Conservation (phyloP, 371 early-diverging fungal species). For the Mortierella sp. region DNA sequence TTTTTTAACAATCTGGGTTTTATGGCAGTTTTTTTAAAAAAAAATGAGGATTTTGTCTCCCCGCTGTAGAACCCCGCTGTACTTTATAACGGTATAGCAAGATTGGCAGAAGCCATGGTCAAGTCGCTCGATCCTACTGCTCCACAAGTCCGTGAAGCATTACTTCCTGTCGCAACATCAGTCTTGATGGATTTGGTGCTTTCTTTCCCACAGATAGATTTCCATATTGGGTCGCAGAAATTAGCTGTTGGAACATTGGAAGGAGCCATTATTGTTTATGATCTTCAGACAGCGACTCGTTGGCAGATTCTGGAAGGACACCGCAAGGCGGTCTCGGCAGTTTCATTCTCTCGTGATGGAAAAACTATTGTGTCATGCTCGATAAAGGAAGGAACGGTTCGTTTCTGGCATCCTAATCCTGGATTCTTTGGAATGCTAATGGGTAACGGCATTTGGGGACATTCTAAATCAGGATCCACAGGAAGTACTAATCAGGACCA, state of each 20-base stretch:
- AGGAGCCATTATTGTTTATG: conserved; percentile 84
- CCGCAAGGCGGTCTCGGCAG: conserved; percentile 71
- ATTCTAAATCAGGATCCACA: conserved; percentile 9
- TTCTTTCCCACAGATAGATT: conserved; percentile 81
- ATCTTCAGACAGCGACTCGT: conserved; percentile 88
- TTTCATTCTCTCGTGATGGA: conserved; percentile 86
- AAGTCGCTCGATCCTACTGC: conserved; percentile 88
- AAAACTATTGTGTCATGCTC: conserved; percentile 84
- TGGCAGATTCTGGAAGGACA: conserved; percentile 76
- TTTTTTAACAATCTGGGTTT: too few relatives aligned
- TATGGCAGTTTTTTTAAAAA: neutral
- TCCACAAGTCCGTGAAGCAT: conserved; percentile 78
- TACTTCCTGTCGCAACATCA: conserved; percentile 77
- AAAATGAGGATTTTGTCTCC: neutral
- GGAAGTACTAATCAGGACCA: neutral
- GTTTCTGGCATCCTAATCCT: conserved; percentile 81
- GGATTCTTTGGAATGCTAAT: conserved; percentile 82
- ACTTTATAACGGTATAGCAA: conserved; percentile 70
- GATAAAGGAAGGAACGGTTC: conserved; percentile 75
- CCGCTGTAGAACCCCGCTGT: conserved; percentile 71
- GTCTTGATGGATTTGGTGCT: conserved; percentile 84
- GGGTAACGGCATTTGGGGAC: conserved; percentile 34
- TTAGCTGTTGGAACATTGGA: conserved; percentile 85
- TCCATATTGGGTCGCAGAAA: conserved; percentile 82
- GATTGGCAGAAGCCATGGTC: conserved; percentile 84